Conservation (phyloP, 495 filamentous ascomycete species). For the Pseudevernia furfuracea region DNA sequence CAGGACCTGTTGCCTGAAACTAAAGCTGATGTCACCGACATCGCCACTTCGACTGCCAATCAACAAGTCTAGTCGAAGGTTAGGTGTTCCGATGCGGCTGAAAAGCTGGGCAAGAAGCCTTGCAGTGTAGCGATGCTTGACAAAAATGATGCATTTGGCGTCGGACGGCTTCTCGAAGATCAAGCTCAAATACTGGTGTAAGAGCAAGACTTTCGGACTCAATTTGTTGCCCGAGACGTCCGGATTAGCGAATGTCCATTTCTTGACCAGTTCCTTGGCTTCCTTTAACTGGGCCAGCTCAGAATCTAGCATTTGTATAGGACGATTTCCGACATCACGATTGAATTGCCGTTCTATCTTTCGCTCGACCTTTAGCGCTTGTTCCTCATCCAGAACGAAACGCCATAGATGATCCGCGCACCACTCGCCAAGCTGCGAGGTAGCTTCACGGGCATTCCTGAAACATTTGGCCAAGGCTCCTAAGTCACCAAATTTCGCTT, state of each 20-base stretch:
- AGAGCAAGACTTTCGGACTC: constrained; percentile 64
- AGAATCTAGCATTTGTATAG: constrained; percentile 38
- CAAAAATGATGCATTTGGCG: constrained; percentile 83
- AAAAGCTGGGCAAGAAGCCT: constrained; percentile 62
- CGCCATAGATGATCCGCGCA: constrained; percentile 77
- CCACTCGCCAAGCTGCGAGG: constrained; percentile 73
- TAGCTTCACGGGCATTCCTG: constrained; percentile 47
- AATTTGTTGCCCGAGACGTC: constrained; percentile 37
- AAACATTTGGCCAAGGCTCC: constrained; percentile 52
- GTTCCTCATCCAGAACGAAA: constrained; percentile 58
- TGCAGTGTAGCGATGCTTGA: constrained; percentile 69
- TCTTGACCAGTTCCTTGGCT: constrained; percentile 49
- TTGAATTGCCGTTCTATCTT: constrained; percentile 42
- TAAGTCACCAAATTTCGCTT: constrained; percentile 49
- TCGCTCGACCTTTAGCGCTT: constrained; percentile 52
- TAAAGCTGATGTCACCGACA: constrained; percentile 49
- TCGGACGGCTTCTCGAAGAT: constrained; percentile 50
- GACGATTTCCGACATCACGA: constrained; percentile 25
- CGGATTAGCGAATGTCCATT: constrained; percentile 37
- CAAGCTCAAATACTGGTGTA: constrained; percentile 49
- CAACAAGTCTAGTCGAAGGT: constrained; percentile 60
- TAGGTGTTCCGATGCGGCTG: constrained; percentile 43
- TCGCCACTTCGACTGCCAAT: constrained; percentile 49
- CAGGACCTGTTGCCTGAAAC: constrained; percentile 67
- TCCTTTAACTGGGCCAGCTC: constrained; percentile 50